phyloP scores from a whole-genome alignment of 352 stramenopile species.

The Phytopythium litorale region DNA sequence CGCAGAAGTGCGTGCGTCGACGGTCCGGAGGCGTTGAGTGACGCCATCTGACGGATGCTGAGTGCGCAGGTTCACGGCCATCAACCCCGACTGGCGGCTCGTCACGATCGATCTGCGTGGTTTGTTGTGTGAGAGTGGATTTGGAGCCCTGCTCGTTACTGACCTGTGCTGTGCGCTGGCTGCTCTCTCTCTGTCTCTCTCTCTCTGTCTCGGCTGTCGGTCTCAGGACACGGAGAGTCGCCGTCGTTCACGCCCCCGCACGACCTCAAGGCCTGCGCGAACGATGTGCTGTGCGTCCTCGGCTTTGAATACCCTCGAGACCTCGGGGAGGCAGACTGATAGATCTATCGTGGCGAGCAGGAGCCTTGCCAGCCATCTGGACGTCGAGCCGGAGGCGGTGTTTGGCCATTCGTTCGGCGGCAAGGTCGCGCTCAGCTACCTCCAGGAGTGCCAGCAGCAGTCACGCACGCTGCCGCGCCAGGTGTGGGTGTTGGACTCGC shows the following conservation, averaged over 20 bases:
- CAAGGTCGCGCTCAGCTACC: slow-evolving; percentile 72
- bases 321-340: neutral
- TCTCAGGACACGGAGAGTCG: slow-evolving; percentile 63
- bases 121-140: slow-evolving; percentile 11
- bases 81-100: slow-evolving; percentile 66
- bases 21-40: neutral
- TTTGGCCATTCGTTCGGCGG: slow-evolving; percentile 78
- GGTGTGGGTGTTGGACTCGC: slow-evolving; percentile 69
- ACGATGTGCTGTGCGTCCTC: slow-evolving; percentile 58
- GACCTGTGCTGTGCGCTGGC: too few relatives aligned
- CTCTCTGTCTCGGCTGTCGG: neutral
- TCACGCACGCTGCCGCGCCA: slow-evolving; percentile 36
- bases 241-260: slow-evolving; percentile 62
- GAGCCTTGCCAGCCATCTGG: slow-evolving; percentile 40
- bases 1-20: slow-evolving; percentile 37
- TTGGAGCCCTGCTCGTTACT: too few relatives aligned
- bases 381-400: slow-evolving; percentile 54
- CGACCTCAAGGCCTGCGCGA: slow-evolving; percentile 55
- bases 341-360: slow-evolving; percentile 20
- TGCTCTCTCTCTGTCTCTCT: neutral
- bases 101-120: slow-evolving; percentile 65
- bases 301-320: neutral
- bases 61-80: slow-evolving; percentile 38
- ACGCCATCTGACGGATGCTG: neutral
- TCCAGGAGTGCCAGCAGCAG: slow-evolving; percentile 48